Base-by-base conservation (phyloP, 2,329 filamentous ascomycete genomes). In the Biscogniauxia mediterranea region DNA sequence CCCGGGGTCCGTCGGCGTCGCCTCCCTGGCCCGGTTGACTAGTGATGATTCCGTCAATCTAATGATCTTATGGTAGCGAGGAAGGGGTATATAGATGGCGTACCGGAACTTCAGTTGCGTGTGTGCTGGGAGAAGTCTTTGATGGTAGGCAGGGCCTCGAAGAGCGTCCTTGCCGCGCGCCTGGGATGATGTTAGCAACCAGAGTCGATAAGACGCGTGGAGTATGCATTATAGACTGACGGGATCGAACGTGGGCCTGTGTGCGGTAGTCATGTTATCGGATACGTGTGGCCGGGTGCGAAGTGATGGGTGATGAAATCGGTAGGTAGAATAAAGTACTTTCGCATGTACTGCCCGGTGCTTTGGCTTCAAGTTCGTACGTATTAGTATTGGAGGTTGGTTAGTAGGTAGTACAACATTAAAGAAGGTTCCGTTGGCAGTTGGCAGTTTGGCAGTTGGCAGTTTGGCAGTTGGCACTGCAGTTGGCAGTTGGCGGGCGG, bases 191-290 rank as follows among this genome's bases (percentile, higher is more conserved):
- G 26, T 78, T 70, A 76, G 73, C 23, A 55, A 58, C 17, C 54
- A 13, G 25, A 26, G 32, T 56, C 52, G 25, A 20, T n/a, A 20
- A 28, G 51, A 19, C 17, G 13, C 23, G 53, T 50, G 5, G 42
- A n/a, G 15, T 55, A 11, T 32, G 2, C 26, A 57, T 19, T n/a
- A 17, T 53, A 55, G 38, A 67, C 82, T 66, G 85, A 93, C 91
- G 67, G 95, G 95, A 76, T 99, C 95, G 74, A 99, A 99, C 0
- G 95, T 99, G 60, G 95, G 95, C 79, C 95, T 90, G 68, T 89
- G 87, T 51, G 87, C 87, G 78, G 82, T 85, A 66, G 87, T 89
- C 87, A 89, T 89, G n/a, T 68, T 76, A 63, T n/a, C 49, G 58
- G 59, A 2, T 21, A 11, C 2, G 11, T 61, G 60, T n/a, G 21